phyloP scores from a whole-genome alignment of 202 grass and related monocot genomes.

The Panicum virgatum region DNA sequence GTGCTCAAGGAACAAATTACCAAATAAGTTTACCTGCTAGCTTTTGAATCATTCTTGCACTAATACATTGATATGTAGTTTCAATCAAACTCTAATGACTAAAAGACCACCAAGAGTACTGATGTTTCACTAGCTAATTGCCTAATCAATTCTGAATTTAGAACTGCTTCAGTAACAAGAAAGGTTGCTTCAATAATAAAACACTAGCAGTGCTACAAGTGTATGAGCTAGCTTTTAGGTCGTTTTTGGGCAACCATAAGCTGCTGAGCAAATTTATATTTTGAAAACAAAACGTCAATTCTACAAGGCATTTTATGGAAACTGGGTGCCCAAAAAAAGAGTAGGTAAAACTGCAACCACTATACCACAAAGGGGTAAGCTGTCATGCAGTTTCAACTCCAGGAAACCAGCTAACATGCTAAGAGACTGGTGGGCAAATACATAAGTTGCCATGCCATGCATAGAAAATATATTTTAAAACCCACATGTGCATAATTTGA shows the following conservation, averaged over 20 bases:
- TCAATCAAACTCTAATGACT: not conserved
- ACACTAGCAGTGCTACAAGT: not conserved
- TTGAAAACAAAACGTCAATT: too few species aligned
- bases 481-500: slow-evolving; percentile 1
- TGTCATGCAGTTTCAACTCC: slow-evolving; percentile 20
- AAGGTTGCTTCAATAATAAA: not conserved
- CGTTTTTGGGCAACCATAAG: too few species aligned
- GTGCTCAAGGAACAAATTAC: not conserved
- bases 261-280: slow-evolving; percentile 15
- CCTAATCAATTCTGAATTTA: not conserved
- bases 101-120: not conserved
- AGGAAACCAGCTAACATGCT: not conserved
- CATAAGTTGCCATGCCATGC: not conserved
- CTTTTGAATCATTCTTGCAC: not conserved
- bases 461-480: slow-evolving; percentile 21
- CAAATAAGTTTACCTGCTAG: not conserved
- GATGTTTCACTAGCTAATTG: not conserved
- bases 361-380: slow-evolving; percentile 13
- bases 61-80: not conserved
- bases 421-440: slow-evolving; percentile 4
- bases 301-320: not conserved
- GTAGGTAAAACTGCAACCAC: slow-evolving; percentile 9
- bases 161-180: not conserved
- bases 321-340: not conserved
- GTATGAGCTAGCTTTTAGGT: too few species aligned